Base-by-base conservation (phyloP, 2,329 filamentous ascomycete genomes). In the Botryotinia globosa region DNA sequence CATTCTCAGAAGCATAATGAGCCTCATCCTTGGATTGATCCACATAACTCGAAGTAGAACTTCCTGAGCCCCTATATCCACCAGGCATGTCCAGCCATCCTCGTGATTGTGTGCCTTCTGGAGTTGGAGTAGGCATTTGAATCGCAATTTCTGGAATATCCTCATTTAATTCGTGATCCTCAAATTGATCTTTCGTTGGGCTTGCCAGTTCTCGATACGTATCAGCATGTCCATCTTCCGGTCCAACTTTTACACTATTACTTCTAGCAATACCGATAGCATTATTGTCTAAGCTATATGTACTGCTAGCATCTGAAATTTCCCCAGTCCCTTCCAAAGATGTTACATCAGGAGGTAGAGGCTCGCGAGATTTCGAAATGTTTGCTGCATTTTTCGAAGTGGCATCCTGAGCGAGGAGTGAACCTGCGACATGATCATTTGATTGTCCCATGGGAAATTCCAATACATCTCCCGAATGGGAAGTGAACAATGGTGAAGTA, bases 271-370 rank as follows among this genome's bases (percentile, higher is more conserved):
- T 67, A 18, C 72, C 74, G 20, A 75, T 62, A 32, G 74, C 72
- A 29, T 68, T 56, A 29, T 67, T 70, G 37, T 79, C 44, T 14
- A 68, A 80, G 56, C 82, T 79, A 65, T 85, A 82, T 65, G 81
- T 83, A 32, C 81, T 82, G 67, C 79, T 81, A 44, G 84, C 83
- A 73, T 91, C 89, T 22, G 90, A 92, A 22, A 85, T 82, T 75
- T 92, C 90, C 1, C 88, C 90, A 72, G 82, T 87, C 16, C 87
- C 89, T 78, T 94, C 91, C 29, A 91, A 87, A 1, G 90, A 90
- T 0, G 90, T 91, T 20, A 92, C 89, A 25, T 93, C 86, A 1
- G 91, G 91, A 7, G 92, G 90, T 48, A 94, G 80, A 25, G 92
- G 91, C 74, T 92, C 88, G 69, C 87, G 84, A 74, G 85, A 85